These are phyloP conservation scores for Colletotrichum camelliae DNA, from an alignment of 2,329 filamentous ascomycete genomes.

Conservation along the genomic window DNA sequence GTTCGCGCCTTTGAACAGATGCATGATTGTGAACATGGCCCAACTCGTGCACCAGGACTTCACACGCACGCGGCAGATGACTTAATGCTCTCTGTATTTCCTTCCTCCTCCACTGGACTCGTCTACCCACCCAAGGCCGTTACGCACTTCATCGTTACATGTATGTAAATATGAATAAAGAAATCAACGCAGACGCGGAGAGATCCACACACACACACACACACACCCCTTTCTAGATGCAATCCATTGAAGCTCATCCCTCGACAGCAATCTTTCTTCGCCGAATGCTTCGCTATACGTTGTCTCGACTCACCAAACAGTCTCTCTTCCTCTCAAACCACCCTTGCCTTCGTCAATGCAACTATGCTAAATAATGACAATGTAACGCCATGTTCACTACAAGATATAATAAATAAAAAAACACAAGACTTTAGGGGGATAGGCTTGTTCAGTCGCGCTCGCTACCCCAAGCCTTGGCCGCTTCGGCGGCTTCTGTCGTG, in stretches of 20 bases:
- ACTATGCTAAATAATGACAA: not conserved
- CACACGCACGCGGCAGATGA: not conserved
- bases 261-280: not conserved
- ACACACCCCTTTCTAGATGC: not conserved
- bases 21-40: not conserved
- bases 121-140: not conserved
- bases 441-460: not conserved
- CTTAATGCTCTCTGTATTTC: not conserved
- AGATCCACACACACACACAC: not conserved
- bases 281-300: not conserved
- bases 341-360: not conserved
- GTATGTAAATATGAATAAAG: not conserved
- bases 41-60: not conserved
- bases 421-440: not conserved
- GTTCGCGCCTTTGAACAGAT: not conserved
- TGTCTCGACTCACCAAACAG: not conserved
- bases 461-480: slow-evolving; percentile 14
- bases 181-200: not conserved
- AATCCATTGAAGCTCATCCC: not conserved
- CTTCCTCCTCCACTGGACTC: not conserved
- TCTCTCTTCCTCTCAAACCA: not conserved
- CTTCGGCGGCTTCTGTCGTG: slow-evolving; percentile 15
- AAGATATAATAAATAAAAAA: not conserved
- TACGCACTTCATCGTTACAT: not conserved
- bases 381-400: not conserved